These are phyloP conservation scores for Malus hybrid DNA, from an alignment of 331 rosid species.

Conservation along the genomic window DNA sequence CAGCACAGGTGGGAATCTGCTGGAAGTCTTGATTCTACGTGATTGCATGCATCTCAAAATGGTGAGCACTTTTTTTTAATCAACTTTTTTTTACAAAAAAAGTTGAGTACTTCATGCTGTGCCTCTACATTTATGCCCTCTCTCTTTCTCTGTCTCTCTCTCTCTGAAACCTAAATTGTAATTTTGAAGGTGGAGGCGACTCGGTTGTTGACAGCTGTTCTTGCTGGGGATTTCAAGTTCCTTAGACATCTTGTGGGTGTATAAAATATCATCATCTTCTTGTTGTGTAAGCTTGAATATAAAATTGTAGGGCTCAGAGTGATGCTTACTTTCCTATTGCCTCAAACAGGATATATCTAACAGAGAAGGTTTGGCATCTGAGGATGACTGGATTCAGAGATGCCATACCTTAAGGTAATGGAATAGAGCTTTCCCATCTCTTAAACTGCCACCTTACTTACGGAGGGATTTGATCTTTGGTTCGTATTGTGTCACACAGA, in stretches of 20 bases:
- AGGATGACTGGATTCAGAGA: constrained; percentile 78
- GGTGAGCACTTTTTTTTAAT: constrained; percentile 29
- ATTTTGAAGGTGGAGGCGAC: constrained; percentile 69
- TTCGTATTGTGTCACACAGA: not conserved
- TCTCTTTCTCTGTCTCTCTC: not conserved
- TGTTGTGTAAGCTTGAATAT: constrained; percentile 8
- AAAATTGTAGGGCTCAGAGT: constrained; percentile 1
- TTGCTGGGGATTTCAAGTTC: constrained; percentile 76
- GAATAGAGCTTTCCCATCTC: not conserved
- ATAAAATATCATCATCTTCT: constrained; percentile 14
- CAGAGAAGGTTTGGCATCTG: constrained; percentile 95
- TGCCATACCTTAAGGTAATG: constrained; percentile 71
- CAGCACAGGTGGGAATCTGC: constrained; percentile 53
- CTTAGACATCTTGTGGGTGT: constrained; percentile 82
- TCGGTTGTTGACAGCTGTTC: constrained; percentile 54
- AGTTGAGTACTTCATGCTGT: constrained; percentile 30
- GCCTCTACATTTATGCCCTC: not conserved
- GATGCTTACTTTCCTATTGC: constrained; percentile 26
- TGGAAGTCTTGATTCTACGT: constrained; percentile 85
- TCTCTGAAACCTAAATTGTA: not conserved
- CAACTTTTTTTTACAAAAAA: too few relatives aligned
- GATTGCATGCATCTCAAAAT: constrained; percentile 99
- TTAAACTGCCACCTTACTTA: not conserved
- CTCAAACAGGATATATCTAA: constrained; percentile 84
- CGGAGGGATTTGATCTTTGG: not conserved